phyloP scores from a whole-genome alignment of 2,329 filamentous ascomycete genomes.

The Calycina marina region DNA sequence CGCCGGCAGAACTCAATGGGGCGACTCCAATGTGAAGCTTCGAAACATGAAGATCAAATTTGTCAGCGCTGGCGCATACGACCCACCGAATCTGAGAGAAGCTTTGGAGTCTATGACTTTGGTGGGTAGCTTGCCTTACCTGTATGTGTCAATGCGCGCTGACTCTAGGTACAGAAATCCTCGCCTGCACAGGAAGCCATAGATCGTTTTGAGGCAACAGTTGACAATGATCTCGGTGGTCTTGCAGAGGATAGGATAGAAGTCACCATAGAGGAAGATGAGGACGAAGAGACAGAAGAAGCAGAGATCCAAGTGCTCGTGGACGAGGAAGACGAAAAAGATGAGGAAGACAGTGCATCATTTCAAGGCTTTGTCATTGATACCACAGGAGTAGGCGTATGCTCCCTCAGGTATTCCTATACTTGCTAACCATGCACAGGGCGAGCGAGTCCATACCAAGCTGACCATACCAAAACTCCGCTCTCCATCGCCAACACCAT shows the following conservation, averaged over 20 bases:
- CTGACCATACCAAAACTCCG: constrained; percentile 16
- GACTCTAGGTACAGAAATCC: too few relatives aligned
- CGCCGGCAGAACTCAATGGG: constrained; percentile 31
- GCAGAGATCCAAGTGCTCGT: not conserved
- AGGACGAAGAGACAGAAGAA: constrained; percentile 1
- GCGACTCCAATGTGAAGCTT: constrained; percentile 33
- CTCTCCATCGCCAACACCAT: constrained; percentile 24
- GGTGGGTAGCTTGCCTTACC: too few relatives aligned
- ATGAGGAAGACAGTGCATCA: constrained; percentile 1
- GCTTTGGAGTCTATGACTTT: not conserved
- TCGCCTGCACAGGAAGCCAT: too few relatives aligned
- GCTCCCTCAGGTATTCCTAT: not conserved
- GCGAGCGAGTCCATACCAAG: constrained; percentile 18
- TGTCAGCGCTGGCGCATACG: constrained; percentile 40
- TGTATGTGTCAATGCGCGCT: too few relatives aligned
- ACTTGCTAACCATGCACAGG: constrained; percentile 1
- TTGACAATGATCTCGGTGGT: too few relatives aligned
- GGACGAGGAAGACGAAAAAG: constrained; percentile 1
- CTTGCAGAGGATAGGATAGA: constrained; percentile 1
- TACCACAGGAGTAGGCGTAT: constrained; percentile 13
- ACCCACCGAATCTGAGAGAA: constrained; percentile 17
- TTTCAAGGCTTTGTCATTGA: constrained; percentile 20
- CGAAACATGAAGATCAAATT: constrained; percentile 42
- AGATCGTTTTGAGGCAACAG: too few relatives aligned
- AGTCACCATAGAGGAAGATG: constrained; percentile 2